Evolutionary conservation across 345 rosid genomes (phyloP).

Genomic region (Bruguiera parviflora): DNA sequence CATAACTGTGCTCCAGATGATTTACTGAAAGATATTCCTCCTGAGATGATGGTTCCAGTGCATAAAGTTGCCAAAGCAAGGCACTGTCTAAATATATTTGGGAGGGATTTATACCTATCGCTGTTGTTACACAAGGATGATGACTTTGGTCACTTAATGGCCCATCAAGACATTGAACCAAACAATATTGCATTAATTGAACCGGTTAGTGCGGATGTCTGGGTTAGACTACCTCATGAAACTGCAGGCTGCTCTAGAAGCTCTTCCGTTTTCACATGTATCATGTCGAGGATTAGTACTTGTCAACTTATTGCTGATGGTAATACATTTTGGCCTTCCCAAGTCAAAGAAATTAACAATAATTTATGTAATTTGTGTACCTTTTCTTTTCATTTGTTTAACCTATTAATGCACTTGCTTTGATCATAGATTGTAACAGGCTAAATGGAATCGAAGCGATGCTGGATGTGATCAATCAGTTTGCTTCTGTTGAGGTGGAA

Average conservation of each 20-base stretch:
- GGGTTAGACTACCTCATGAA: slow-evolving; percentile 75
- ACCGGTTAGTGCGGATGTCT: slow-evolving; percentile 57
- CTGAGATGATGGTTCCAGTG: slow-evolving; percentile 47
- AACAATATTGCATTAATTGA: slow-evolving; percentile 44
- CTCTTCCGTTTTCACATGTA: slow-evolving; percentile 39
- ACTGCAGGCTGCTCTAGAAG: slow-evolving; percentile 21
- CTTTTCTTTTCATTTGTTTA: slow-evolving; percentile 3
- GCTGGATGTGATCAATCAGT: slow-evolving; percentile 51
- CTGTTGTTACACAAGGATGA: slow-evolving; percentile 42
- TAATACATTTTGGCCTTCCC: slow-evolving; percentile 32
- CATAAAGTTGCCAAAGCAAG: slow-evolving; percentile 40
- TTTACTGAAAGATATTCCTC: slow-evolving; percentile 49
- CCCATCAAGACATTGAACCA: slow-evolving; percentile 27
- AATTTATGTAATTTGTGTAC: neutral
- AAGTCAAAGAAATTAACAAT: neutral
- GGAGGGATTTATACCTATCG: slow-evolving; percentile 54
- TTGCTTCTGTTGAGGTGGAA: slow-evolving; percentile 51
- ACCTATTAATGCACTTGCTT: slow-evolving; percentile 11
- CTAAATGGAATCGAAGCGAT: slow-evolving; percentile 56
- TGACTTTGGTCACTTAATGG: slow-evolving; percentile 22
- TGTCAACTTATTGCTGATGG: slow-evolving; percentile 69
- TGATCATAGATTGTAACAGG: slow-evolving; percentile 49
- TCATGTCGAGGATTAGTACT: slow-evolving; percentile 56
- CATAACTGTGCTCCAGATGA: slow-evolving; percentile 37
- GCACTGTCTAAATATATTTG: slow-evolving; percentile 63